Evolutionary conservation across 495 filamentous ascomycete genomes (phyloP).

Genomic region (Penicillium robsamsonii): DNA sequence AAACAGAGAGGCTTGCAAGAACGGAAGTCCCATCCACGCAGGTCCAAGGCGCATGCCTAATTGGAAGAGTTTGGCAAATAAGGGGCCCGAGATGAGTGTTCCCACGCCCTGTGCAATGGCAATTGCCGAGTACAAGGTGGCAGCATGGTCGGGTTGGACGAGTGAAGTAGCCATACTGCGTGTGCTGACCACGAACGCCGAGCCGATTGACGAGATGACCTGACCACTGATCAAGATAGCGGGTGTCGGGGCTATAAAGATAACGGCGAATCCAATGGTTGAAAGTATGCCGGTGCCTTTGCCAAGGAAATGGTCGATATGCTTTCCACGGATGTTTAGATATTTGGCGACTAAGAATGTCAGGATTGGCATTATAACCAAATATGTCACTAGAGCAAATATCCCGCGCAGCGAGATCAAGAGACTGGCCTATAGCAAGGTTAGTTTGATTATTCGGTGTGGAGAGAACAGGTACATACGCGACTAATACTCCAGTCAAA

Average conservation of each 20-base stretch:
- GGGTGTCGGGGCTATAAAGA: conserved; percentile 31
- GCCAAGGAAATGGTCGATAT: conserved; percentile 33
- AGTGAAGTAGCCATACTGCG: conserved; percentile 39
- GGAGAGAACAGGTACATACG: conserved; percentile 20
- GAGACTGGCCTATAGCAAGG: conserved; percentile 33
- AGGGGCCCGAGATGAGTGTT: conserved; percentile 32
- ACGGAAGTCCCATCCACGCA: conserved; percentile 35
- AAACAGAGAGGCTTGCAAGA: conserved; percentile 26
- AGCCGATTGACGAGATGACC: conserved; percentile 36
- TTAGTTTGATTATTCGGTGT: conserved; percentile 7
- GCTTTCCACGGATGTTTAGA: conserved; percentile 28
- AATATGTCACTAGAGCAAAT: conserved; percentile 31
- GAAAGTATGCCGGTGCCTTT: conserved; percentile 31
- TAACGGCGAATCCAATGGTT: conserved; percentile 29
- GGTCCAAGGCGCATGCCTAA: conserved; percentile 39
- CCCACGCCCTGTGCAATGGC: conserved; percentile 35
- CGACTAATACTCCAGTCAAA: conserved; percentile 41
- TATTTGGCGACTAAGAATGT: conserved; percentile 24
- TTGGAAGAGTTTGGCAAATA: conserved; percentile 37
- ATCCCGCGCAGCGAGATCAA: conserved; percentile 39
- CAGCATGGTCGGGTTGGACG: conserved; percentile 32
- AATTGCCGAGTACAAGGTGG: conserved; percentile 35
- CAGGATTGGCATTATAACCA: conserved; percentile 35
- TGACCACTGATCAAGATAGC: conserved; percentile 34
- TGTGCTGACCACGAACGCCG: conserved; percentile 29